Conservation (phyloP, 2,329 filamentous ascomycete genomes). For the Fusarium proliferatum region DNA sequence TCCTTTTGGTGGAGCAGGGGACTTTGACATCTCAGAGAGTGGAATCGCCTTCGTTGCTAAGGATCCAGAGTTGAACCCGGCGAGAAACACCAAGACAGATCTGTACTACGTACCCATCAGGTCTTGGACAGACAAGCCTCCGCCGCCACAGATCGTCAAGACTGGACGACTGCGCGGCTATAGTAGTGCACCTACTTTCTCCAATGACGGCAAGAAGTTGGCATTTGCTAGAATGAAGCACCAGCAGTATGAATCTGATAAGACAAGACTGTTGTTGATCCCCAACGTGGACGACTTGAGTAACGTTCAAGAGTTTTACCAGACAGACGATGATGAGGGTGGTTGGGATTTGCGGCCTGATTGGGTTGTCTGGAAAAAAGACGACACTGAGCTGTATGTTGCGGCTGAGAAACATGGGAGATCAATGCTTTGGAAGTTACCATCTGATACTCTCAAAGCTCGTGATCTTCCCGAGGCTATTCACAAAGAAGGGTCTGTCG, state of each 20-base stretch:
- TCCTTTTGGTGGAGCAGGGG: conserved; percentile 81
- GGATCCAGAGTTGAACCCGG: conserved; percentile 76
- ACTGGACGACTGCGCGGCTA: conserved; percentile 73
- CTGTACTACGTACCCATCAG: conserved; percentile 78
- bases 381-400: conserved; percentile 75
- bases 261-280: conserved; percentile 72
- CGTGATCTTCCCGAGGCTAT: conserved; percentile 61
- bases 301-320: conserved; percentile 71
- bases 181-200: conserved; percentile 75
- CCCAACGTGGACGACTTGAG: conserved; percentile 68
- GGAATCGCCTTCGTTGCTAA: conserved; percentile 81
- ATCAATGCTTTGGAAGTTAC: conserved; percentile 70
- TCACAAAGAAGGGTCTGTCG: conserved; percentile 65
- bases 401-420: conserved; percentile 77
- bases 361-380: conserved; percentile 65
- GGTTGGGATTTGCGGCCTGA: conserved; percentile 70
- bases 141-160: conserved; percentile 61
- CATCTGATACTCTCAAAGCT: conserved; percentile 63
- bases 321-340: conserved; percentile 71
- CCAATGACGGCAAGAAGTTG: conserved; percentile 74
- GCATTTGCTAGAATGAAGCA: conserved; percentile 84
- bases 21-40: conserved; percentile 77
- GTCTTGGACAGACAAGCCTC: conserved; percentile 67
- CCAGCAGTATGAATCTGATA: conserved; percentile 82
- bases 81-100: conserved; percentile 83